A percentile compares a stretch with the other conserved stretches of the same genome.
These are phyloP conservation scores for Didymella sp. DNA, from an alignment of 2,329 filamentous ascomycete species.

Conservation along the genomic window DNA sequence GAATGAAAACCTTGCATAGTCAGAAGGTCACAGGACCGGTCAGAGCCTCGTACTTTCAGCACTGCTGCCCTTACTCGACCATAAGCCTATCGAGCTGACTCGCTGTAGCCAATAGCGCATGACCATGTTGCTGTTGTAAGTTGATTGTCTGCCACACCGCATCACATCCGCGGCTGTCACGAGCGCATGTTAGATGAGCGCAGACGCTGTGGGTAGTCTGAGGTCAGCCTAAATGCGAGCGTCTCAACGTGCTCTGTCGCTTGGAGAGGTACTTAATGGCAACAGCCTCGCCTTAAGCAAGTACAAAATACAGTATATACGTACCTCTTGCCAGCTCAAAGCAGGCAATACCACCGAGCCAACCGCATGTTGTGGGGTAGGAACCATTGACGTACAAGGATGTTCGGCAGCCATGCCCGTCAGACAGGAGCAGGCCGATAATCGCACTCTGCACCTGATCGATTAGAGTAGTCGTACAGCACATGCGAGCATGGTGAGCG, in stretches of 20 bases:
- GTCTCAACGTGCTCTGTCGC: neutral
- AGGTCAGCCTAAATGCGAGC: slow-evolving; percentile 18
- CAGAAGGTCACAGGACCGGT: slow-evolving; percentile 47
- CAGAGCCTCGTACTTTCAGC: slow-evolving; percentile 31
- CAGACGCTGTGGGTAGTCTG: slow-evolving; percentile 30
- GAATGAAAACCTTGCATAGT: slow-evolving; percentile 38
- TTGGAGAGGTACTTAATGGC: neutral
- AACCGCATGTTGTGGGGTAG: slow-evolving; percentile 39
- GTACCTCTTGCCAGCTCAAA: slow-evolving; percentile 9
- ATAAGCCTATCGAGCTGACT: slow-evolving; percentile 32
- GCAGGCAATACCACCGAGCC: slow-evolving; percentile 18
- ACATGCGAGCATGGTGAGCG: slow-evolving; percentile 3
- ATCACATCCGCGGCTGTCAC: slow-evolving; percentile 33
- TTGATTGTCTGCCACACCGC: slow-evolving; percentile 50
- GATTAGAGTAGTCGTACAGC: slow-evolving; percentile 17
- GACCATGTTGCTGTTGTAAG: slow-evolving; percentile 30
- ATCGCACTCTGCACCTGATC: slow-evolving; percentile 25
- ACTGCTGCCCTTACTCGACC: slow-evolving; percentile 25
- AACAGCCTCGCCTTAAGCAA: slow-evolving; percentile 26
- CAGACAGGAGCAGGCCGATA: slow-evolving; percentile 30
- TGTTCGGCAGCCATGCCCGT: slow-evolving; percentile 20
- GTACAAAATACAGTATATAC: slow-evolving; percentile 3
- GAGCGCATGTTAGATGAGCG: slow-evolving; percentile 31
- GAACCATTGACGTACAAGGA: slow-evolving; percentile 2
- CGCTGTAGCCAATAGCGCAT: slow-evolving; percentile 37